A percentile compares a stretch with the other conserved stretches of the same genome.
Evolutionary conservation across 345 rosid genomes (phyloP).

Genomic region (Citrus trifoliata): DNA sequence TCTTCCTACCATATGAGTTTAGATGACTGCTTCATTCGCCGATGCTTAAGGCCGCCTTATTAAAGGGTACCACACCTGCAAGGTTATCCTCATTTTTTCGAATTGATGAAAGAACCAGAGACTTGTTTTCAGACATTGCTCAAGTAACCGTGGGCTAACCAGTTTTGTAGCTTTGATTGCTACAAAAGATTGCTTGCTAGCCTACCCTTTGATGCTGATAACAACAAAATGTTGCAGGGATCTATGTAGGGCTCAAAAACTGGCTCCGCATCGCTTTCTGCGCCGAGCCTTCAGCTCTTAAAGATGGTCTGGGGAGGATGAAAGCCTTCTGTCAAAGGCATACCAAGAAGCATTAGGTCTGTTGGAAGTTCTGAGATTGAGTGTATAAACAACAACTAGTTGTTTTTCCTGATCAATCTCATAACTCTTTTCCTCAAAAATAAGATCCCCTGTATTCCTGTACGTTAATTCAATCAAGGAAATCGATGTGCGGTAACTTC

Average conservation of each 20-base stretch:
- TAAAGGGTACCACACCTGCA: no score
- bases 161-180: neutral
- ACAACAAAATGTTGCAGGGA: conserved; percentile 34
- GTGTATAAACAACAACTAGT: neutral
- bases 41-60: no score
- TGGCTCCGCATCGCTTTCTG: conserved; percentile 50
- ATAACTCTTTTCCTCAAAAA: neutral
- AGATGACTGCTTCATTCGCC: no score
- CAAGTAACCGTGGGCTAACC: neutral
- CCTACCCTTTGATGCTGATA: neutral
- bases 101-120: conserved; percentile 8
- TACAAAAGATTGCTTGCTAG: neutral
- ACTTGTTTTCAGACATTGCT: neutral
- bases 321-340: conserved; percentile 43
- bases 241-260: conserved; percentile 35
- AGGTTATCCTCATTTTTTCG: no score
- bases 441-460: neutral
- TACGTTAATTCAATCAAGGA: neutral
- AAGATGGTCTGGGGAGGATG: conserved; percentile 38
- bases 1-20: no score
- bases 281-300: conserved; percentile 28
- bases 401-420: neutral
- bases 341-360: conserved; percentile 22
- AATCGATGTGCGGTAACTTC: neutral
- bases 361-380: neutral